A percentile compares a stretch with the other conserved stretches of the same genome.
phyloP scores from a whole-genome alignment of 805 yeast genomes.

The Clavispora carvajalis region DNA sequence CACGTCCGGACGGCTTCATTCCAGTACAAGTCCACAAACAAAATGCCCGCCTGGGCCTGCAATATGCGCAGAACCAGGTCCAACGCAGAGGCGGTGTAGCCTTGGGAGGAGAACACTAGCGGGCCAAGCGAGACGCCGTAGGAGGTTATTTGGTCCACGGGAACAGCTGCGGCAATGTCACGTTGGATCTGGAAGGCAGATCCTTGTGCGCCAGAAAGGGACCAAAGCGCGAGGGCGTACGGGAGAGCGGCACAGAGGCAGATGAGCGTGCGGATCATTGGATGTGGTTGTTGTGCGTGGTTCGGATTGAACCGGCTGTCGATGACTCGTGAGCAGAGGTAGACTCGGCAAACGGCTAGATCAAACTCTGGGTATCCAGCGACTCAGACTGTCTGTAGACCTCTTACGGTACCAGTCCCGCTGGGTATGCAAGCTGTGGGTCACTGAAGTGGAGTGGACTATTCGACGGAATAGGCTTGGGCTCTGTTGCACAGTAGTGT shows the following conservation, averaged over 20 bases:
- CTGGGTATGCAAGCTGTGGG: too few relatives aligned
- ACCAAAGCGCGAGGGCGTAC: background rate
- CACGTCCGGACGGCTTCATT: constrained; percentile 40
- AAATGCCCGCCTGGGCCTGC: constrained; percentile 9
- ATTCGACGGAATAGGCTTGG: too few relatives aligned
- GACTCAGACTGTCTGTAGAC: too few relatives aligned
- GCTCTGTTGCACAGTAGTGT: too few relatives aligned
- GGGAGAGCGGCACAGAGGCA: too few relatives aligned
- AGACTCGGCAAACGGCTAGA: too few relatives aligned
- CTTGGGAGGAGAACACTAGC: constrained; percentile 24
- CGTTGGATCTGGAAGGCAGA: constrained; percentile 29
- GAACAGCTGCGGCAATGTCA: constrained; percentile 25
- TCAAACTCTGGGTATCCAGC: too few relatives aligned
- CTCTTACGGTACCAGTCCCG: too few relatives aligned
- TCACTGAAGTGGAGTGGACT: too few relatives aligned
- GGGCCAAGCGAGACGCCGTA: constrained; percentile 29
- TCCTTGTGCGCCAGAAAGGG: constrained; percentile 3
- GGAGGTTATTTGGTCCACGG: constrained; percentile 29
- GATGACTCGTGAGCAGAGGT: too few relatives aligned
- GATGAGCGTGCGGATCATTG: too few relatives aligned
- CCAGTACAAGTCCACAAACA: constrained; percentile 47
- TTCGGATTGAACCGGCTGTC: too few relatives aligned
- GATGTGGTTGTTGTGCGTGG: background rate
- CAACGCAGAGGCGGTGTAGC: constrained; percentile 19
- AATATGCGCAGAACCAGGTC: constrained; percentile 8